These are phyloP conservation scores for Echinosophora koreensis DNA, from an alignment of 306 rosid species.

Conservation along the genomic window DNA sequence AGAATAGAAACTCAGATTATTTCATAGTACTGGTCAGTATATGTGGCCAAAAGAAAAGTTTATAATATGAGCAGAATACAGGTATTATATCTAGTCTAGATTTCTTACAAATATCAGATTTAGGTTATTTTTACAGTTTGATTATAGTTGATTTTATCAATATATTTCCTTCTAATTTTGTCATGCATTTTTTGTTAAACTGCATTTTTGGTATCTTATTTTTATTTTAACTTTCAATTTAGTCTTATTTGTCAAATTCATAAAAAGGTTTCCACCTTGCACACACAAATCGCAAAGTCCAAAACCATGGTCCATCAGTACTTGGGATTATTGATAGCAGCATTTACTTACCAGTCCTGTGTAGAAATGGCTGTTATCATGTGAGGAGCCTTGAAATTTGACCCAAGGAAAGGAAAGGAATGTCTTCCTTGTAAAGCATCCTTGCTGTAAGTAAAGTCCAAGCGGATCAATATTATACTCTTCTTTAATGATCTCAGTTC, in stretches of 20 bases:
- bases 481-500: slow-evolving; percentile 5
- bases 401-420: slow-evolving; percentile 44
- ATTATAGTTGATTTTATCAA: no score
- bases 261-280: slow-evolving; percentile 45
- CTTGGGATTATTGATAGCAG: slow-evolving; percentile 40
- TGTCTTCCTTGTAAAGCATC: slow-evolving; percentile 51
- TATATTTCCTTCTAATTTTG: no score
- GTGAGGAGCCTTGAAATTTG: slow-evolving; percentile 52
- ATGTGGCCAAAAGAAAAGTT: not conserved
- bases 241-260: not conserved
- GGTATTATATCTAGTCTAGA: no score
- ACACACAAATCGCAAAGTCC: slow-evolving; percentile 39
- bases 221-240: no score
- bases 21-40: not conserved
- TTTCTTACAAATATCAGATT: no score
- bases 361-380: slow-evolving; percentile 35
- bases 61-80: no score
- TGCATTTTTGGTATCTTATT: no score
- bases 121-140: no score
- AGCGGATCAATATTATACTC: not conserved
- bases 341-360: not conserved
- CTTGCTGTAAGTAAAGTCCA: slow-evolving; percentile 27
- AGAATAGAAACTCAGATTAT: slow-evolving; percentile 46
- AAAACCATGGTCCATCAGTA: slow-evolving; percentile 32
- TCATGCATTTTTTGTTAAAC: no score